phyloP scores from a whole-genome alignment of 2,329 filamentous ascomycete genomes.

The Aspergillus sp. region DNA sequence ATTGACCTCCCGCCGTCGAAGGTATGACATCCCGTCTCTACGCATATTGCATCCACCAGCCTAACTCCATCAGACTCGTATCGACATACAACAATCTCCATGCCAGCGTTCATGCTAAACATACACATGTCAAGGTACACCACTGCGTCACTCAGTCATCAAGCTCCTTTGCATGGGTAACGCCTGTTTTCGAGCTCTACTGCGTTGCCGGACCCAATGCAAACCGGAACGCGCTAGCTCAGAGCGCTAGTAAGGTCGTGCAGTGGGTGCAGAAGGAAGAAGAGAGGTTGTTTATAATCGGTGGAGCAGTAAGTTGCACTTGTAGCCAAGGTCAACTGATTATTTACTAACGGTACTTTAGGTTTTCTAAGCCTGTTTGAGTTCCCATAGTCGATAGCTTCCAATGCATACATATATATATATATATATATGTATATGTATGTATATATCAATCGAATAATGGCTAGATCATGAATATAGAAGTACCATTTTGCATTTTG shows the following conservation, averaged over 20 bases:
- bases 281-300: constrained; percentile 93
- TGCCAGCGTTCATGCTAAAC: constrained; percentile 77
- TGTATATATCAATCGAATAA: background rate
- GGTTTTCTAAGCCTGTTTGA: background rate
- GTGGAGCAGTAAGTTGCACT: constrained; percentile 70
- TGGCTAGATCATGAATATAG: background rate
- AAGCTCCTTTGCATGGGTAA: constrained; percentile 85
- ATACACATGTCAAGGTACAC: constrained; percentile 81
- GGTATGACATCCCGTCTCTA: constrained; percentile 41
- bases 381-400: background rate
- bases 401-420: too few species aligned
- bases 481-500: background rate
- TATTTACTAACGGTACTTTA: background rate
- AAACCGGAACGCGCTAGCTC: constrained; percentile 66
- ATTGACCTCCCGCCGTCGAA: constrained; percentile 60
- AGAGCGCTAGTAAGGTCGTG: constrained; percentile 83
- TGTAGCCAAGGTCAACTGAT: background rate
- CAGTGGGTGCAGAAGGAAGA: constrained; percentile 92
- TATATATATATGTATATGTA: too few species aligned
- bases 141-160: constrained; percentile 74
- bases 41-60: background rate
- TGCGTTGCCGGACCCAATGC: constrained; percentile 79
- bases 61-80: constrained; percentile 62
- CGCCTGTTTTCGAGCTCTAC: constrained; percentile 89
- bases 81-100: constrained; percentile 84